phyloP scores from a whole-genome alignment of 2,329 filamentous ascomycete species.

The Talaromyces sp. region DNA sequence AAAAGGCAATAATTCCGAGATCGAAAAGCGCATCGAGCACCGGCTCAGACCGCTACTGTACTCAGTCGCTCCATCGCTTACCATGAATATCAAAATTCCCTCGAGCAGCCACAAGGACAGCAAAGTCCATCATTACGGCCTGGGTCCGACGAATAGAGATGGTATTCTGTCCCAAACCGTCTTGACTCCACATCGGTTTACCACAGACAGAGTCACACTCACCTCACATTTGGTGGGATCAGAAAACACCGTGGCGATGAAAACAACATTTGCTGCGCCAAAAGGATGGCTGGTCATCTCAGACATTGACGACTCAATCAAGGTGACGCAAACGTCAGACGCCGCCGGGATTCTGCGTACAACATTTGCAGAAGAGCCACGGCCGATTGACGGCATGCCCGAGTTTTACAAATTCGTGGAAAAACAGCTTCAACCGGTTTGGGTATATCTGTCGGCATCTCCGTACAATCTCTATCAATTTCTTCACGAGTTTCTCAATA shows the following conservation, averaged over 20 bases:
- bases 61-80: conserved; percentile 64
- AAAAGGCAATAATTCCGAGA: conserved; percentile 38
- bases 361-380: conserved; percentile 74
- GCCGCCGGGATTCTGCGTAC: conserved; percentile 73
- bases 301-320: conserved; percentile 94
- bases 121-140: conserved; percentile 41
- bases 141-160: conserved; percentile 67
- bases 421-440: conserved; percentile 58
- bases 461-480: conserved; percentile 94
- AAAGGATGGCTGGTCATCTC: conserved; percentile 82
- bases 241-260: conserved; percentile 50
- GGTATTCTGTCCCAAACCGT: conserved; percentile 66
- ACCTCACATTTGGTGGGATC: conserved; percentile 16
- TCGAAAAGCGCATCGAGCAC: conserved; percentile 60
- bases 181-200: conserved; percentile 30
- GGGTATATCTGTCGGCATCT: conserved; percentile 90
- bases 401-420: conserved; percentile 69
- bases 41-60: conserved; percentile 65
- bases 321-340: conserved; percentile 76
- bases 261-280: conserved; percentile 67
- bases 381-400: conserved; percentile 73
- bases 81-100: conserved; percentile 57
- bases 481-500: conserved; percentile 65
- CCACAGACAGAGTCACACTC: conserved; percentile 46
- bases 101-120: background rate